Evolutionary conservation across 1,284 basidiomycete genomes (phyloP), one percentile per base, ranked within the genome.

Genomic region (Vanrija sp.): DNA sequence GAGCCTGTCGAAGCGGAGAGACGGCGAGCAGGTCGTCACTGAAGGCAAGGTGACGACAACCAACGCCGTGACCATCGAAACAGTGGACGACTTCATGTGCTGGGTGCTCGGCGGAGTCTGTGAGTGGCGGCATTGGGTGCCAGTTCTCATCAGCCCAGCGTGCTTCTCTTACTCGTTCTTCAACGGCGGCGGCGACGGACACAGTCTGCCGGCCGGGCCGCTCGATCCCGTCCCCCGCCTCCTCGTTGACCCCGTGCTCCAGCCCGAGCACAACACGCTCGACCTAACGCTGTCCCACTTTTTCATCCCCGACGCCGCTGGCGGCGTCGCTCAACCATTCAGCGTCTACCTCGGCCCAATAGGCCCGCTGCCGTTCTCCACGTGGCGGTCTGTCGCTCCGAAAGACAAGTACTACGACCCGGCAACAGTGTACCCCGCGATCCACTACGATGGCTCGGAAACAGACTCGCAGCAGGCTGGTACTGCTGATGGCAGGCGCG

Each of bases 41-140:
- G 57, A 46, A n/a, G 57, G 57, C 18, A 56, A 44, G 49, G 49
- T 47, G 2, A 7, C 34, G 3, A 51, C 49, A 0, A 48, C 45
- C 6, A 49, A 38, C 5, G 39, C 42, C 14, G 57, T 45, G 5
- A 45, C 42, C 0, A 59, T 67, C 29, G 71, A 73, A 23, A 60
- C 51, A 73, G 90, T 96, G 14, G 91, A 95, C 68, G 93, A 97
- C 71, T 92, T 90, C 78, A 81, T 94, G 57, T 91, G 90, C 68
- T 97, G 93, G 93, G 92, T 91, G 9, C 92, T 97, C 63, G 90
- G 93, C 59, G 90, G 93, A 48, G 93, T 96, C 52, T 91, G 91
- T 93, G 77, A 77, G 91, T 83, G 10, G 38, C 49, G 5, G 25
- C 1, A 9, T 2, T n/a, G 8, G 3, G 5, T 12, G 10, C 16